Evolutionary conservation across 768 basidiomycete species (phyloP).

Genomic region (Serendipita sp.): DNA sequence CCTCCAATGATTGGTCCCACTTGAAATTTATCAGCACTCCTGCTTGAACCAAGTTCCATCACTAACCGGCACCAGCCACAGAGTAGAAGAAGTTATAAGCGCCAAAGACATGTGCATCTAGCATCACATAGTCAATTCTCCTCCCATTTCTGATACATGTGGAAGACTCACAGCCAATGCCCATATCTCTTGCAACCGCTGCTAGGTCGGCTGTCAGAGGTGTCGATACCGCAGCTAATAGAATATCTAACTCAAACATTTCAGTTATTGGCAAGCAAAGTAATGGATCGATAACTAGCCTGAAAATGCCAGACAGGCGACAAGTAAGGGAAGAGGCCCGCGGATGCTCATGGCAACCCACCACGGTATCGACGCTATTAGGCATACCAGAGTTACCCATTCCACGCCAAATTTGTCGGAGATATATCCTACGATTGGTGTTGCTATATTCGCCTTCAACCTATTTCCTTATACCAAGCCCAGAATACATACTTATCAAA

Average conservation of each 20-base stretch:
- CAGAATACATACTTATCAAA: conserved; percentile 35
- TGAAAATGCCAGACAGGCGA: conserved; percentile 32
- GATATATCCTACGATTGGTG: conserved; percentile 36
- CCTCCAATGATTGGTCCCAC: conserved; percentile 7
- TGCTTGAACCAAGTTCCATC: neutral
- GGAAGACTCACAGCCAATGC: conserved; percentile 47
- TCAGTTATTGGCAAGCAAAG: neutral
- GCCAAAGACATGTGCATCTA: conserved; percentile 61
- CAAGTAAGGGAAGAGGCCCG: conserved; percentile 31
- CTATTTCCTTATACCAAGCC: conserved; percentile 20
- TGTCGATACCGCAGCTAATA: conserved; percentile 39
- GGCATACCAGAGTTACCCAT: conserved; percentile 32
- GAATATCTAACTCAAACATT: conserved; percentile 32
- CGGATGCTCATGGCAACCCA: conserved; percentile 37
- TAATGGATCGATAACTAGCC: conserved; percentile 24
- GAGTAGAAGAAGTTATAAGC: conserved; percentile 60
- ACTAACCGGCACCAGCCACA: conserved; percentile 24
- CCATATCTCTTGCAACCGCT: conserved; percentile 35
- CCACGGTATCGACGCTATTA: conserved; percentile 47
- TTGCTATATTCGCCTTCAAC: conserved; percentile 23
- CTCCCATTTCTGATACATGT: neutral
- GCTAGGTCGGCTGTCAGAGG: conserved; percentile 56
- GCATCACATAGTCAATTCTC: neutral
- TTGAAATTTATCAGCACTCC: neutral
- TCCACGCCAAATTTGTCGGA: conserved; percentile 42